Percentiles rank a stretch among this genome's conserved stretches.
These are phyloP conservation scores for Rhynchosporium graminicola DNA, from an alignment of 2,329 filamentous ascomycete species.

Conservation along the genomic window DNA sequence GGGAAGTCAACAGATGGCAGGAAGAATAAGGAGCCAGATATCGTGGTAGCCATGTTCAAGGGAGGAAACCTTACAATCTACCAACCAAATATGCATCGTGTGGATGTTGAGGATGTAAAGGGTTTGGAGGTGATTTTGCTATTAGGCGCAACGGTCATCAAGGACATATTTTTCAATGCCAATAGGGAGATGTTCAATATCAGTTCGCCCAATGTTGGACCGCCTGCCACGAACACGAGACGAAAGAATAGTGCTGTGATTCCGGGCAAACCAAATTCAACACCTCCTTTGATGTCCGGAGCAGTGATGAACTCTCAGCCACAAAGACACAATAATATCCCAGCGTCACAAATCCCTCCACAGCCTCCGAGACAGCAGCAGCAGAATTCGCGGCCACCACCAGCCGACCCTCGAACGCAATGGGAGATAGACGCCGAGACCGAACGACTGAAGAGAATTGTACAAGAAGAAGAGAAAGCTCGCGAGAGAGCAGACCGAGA, in stretches of 20 bases:
- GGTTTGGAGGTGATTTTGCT: slow-evolving; percentile 83
- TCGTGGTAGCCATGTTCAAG: slow-evolving; percentile 87
- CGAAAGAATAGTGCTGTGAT: slow-evolving; percentile 38
- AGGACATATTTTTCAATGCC: slow-evolving; percentile 64
- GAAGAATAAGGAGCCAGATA: slow-evolving; percentile 90
- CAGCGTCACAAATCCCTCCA: slow-evolving; percentile 30
- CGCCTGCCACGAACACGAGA: slow-evolving; percentile 22
- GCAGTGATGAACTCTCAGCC: slow-evolving; percentile 24
- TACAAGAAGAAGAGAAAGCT: slow-evolving; percentile 48
- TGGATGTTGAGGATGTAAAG: slow-evolving; percentile 93
- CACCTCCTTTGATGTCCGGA: slow-evolving; percentile 37
- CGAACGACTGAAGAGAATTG: slow-evolving; percentile 62
- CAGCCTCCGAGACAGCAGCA: slow-evolving; percentile 27
- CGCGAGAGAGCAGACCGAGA: slow-evolving; percentile 57
- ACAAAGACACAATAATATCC: slow-evolving; percentile 20
- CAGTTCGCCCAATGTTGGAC: slow-evolving; percentile 43
- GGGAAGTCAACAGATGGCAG: slow-evolving; percentile 73
- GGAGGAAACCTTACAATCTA: slow-evolving; percentile 78
- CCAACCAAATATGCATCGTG: slow-evolving; percentile 85
- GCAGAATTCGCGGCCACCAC: slow-evolving; percentile 25
- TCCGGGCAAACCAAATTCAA: slow-evolving; percentile 24
- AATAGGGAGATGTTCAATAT: slow-evolving; percentile 80
- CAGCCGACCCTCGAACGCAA: slow-evolving; percentile 40
- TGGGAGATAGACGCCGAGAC: slow-evolving; percentile 73
- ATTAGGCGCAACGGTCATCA: slow-evolving; percentile 62